Percentiles rank a stretch among this genome's conserved stretches.
These are phyloP conservation scores for Diaporthe amygdali DNA, from an alignment of 2,329 filamentous ascomycete genomes.

Conservation along the genomic window DNA sequence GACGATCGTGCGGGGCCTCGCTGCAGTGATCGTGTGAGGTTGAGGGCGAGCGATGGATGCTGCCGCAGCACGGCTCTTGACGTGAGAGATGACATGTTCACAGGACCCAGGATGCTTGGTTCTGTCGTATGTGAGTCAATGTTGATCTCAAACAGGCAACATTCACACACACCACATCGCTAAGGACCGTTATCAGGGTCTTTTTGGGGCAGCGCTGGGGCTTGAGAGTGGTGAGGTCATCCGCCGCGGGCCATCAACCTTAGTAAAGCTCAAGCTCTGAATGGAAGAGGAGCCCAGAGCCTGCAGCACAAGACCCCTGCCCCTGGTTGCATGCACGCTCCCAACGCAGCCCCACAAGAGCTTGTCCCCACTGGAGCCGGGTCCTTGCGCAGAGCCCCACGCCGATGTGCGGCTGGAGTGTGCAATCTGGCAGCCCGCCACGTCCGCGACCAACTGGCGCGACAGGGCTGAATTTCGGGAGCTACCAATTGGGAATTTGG, in stretches of 20 bases:
- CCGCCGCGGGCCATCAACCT: not conserved
- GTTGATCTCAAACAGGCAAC: not conserved
- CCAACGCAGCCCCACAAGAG: slow-evolving; percentile 12
- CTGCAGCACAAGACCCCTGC: not conserved
- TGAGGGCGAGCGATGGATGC: not conserved
- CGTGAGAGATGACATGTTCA: slow-evolving; percentile 16
- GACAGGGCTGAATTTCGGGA: slow-evolving; percentile 18
- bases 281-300: slow-evolving; percentile 14
- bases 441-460: not conserved
- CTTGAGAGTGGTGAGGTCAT: slow-evolving; percentile 25
- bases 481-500: not conserved
- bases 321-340: not conserved
- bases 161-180: not conserved
- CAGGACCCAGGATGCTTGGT: not conserved
- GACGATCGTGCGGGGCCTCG: slow-evolving; percentile 1
- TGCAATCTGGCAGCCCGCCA: slow-evolving; percentile 26
- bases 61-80: slow-evolving; percentile 19
- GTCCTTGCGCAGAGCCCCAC: slow-evolving; percentile 18
- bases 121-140: not conserved
- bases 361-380: not conserved
- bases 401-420: slow-evolving; percentile 1
- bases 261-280: slow-evolving; percentile 25
- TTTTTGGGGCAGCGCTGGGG: not conserved
- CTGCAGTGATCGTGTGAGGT: not conserved
- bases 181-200: not conserved